Evolutionary conservation across 164 flowering plant genomes (phyloP), one percentile per base, ranked within the genome.

Genomic region (Santalum album): DNA sequence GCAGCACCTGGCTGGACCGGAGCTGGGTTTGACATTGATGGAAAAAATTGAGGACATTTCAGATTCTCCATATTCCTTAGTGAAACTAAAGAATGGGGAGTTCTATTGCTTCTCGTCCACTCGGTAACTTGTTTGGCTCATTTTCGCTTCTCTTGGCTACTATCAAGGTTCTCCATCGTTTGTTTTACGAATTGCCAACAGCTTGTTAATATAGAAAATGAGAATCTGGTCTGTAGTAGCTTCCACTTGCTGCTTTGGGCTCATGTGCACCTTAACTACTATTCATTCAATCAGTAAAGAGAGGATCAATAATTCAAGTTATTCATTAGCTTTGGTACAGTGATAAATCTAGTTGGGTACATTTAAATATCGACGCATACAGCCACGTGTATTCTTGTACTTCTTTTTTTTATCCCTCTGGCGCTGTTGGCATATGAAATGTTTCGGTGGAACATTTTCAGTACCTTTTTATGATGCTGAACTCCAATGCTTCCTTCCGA

Each of bases 21-120:
- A 25, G 76, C 98, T 52, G 98, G 98, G 40, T 91, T 91, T 69
- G 90, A 91, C 73, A 87, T 81, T 29, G 87, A 84, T 65, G n/a
- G n/a, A n/a, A 75, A 83, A 80, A 63, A 61, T 55, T 80, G 67
- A 75, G 34, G 54, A 15, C 36, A 34, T 54, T 53, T 50, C 40
- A n/a, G 19, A 44, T 42, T 32, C 19, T 32, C 22, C n/a, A n/a
- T n/a, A n/a, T n/a, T n/a, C n/a, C n/a, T n/a, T n/a, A n/a, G n/a
- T n/a, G n/a, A 49, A 51, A 47, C 51, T 29, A n/a, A 32, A 32
- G 19, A 43, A 43, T 27, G 18, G n/a, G 25, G 19, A 47, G 14
- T 25, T 19, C 18, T 24, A 19, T 11, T 2, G 45, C 24, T 29
- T 38, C 56, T 34, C 27, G 18, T 29, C 23, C 50, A 32, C 3